Conservation (phyloP, 441 rosid genomes). For the Bocquillonia castaneifolia region DNA sequence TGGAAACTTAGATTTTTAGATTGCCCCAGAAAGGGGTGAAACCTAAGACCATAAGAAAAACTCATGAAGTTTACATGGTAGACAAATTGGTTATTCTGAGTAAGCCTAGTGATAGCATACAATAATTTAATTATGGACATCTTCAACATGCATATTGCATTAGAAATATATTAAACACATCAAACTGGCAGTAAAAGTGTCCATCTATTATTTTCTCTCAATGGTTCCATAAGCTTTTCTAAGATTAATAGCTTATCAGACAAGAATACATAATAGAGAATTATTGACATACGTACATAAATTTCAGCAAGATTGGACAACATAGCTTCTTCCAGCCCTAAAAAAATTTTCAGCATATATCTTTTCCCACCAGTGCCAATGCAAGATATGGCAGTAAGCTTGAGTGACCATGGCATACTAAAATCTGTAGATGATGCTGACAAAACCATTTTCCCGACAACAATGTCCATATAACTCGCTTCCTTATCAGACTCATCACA, state of each 20-base stretch:
- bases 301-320: slow-evolving; percentile 48
- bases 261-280: slow-evolving; percentile 5
- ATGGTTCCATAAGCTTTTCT: slow-evolving; percentile 13
- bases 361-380: slow-evolving; percentile 52
- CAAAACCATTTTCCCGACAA: slow-evolving; percentile 53
- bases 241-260: slow-evolving; percentile 13
- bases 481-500: slow-evolving; percentile 51
- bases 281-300: slow-evolving; percentile 49
- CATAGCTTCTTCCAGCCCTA: slow-evolving; percentile 56
- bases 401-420: slow-evolving; percentile 47
- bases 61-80: neutral
- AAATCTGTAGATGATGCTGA: slow-evolving; percentile 39
- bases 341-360: slow-evolving; percentile 58
- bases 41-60: neutral
- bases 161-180: neutral
- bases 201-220: slow-evolving; percentile 13
- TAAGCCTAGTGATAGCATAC: neutral
- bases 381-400: slow-evolving; percentile 57
- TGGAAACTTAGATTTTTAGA: slow-evolving; percentile 1
- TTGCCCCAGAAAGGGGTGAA: neutral
- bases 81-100: neutral
- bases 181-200: neutral
- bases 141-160: neutral
- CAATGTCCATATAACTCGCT: slow-evolving; percentile 49
- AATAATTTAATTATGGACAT: slow-evolving; percentile 9